These are phyloP conservation scores for Trypethelium eluteriae DNA, from an alignment of 495 filamentous ascomycete species.

Conservation along the genomic window DNA sequence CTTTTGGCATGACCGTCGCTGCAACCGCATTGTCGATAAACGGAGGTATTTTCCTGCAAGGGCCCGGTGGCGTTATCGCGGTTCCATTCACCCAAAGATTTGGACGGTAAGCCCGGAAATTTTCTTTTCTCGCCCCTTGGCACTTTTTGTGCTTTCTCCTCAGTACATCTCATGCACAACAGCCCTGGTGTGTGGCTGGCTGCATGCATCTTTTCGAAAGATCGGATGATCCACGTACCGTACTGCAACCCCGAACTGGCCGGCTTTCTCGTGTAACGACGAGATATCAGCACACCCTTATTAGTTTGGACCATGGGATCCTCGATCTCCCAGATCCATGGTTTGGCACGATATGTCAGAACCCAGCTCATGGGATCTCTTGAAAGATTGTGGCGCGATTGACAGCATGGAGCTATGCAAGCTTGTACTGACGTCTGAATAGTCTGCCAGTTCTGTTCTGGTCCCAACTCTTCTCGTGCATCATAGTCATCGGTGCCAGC, in stretches of 20 bases:
- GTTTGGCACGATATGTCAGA: neutral
- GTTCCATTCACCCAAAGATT: constrained; percentile 45
- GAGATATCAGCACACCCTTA: neutral
- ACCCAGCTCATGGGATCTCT: neutral
- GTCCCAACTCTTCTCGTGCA: constrained; percentile 44
- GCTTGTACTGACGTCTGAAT: neutral
- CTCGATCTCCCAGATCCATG: neutral
- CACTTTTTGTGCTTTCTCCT: neutral
- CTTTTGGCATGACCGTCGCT: constrained; percentile 40
- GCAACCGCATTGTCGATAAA: constrained; percentile 42
- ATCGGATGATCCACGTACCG: constrained; percentile 1
- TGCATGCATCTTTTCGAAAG: constrained; percentile 2
- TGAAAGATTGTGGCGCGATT: neutral
- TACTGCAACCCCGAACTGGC: neutral
- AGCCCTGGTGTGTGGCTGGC: neutral
- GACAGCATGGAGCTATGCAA: neutral
- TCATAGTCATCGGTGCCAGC: constrained; percentile 43
- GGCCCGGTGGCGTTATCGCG: constrained; percentile 45
- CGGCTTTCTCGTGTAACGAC: neutral
- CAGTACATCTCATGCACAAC: neutral
- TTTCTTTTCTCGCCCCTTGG: neutral
- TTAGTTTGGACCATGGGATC: neutral
- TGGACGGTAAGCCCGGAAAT: constrained; percentile 37
- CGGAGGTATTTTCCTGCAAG: constrained; percentile 47
- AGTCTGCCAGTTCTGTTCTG: constrained; percentile 44